These are phyloP conservation scores for Flaveria sonorensis DNA, from an alignment of 129 eudicot species.

Conservation along the genomic window DNA sequence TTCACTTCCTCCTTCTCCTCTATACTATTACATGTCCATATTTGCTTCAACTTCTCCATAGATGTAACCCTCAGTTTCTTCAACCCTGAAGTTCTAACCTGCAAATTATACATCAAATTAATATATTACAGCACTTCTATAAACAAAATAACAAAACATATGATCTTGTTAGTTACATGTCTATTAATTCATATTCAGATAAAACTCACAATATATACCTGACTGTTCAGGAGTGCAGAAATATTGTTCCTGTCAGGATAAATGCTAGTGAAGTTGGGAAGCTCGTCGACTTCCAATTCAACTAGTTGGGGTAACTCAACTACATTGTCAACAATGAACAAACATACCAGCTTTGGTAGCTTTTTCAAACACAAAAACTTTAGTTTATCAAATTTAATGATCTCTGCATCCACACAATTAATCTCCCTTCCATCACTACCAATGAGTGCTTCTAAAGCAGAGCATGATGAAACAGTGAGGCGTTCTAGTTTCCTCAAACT, in stretches of 20 bases:
- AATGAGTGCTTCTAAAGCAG: neutral
- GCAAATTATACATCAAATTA: neutral
- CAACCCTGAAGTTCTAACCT: slow-evolving; percentile 1
- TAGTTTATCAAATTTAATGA: neutral
- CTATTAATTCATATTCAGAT: neutral
- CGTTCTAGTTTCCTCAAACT: slow-evolving; percentile 12
- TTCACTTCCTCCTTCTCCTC: neutral
- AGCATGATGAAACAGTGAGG: neutral
- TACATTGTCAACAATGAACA: neutral
- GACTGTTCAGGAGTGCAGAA: neutral
- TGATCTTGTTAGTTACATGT: neutral
- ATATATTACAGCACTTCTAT: neutral
- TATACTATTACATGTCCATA: neutral
- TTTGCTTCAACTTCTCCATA: neutral
- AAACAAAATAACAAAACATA: neutral
- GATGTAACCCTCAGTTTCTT: neutral
- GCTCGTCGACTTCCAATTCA: neutral
- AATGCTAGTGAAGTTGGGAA: slow-evolving; percentile 21
- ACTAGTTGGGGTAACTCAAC: slow-evolving; percentile 12
- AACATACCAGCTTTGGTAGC: slow-evolving; percentile 5
- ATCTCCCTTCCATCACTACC: neutral
- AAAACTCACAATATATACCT: neutral
- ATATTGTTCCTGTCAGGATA: neutral
- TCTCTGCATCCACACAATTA: neutral
- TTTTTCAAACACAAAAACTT: neutral